Conservation (phyloP, 352 stramenopile species). For the Phytopythium montanum region DNA sequence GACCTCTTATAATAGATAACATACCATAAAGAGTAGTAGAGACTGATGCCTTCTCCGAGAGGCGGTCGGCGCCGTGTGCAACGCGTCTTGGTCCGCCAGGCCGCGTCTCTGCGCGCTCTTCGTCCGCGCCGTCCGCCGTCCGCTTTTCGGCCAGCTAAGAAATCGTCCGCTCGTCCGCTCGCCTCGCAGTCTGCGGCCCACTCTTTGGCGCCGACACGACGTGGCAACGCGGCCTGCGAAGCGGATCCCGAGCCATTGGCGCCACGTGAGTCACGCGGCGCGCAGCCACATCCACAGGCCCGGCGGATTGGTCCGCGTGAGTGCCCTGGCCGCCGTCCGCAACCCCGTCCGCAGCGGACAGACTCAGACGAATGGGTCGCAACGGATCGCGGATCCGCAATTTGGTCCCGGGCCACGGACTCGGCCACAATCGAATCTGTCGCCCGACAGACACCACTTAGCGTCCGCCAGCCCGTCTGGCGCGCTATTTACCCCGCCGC, state of each 20-base stretch:
- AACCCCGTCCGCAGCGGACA: background rate
- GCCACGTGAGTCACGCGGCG: background rate
- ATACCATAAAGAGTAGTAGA: background rate
- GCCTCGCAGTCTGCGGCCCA: background rate
- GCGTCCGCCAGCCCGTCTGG: conserved; percentile 14
- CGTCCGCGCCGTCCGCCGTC: conserved; percentile 1
- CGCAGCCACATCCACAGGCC: background rate
- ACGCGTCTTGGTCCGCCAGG: background rate
- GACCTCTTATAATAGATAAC: background rate
- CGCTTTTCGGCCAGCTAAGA: background rate
- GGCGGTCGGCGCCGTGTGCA: background rate
- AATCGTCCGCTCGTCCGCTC: conserved; percentile 1
- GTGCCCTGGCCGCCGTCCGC: background rate
- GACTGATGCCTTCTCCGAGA: background rate
- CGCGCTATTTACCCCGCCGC: conserved; percentile 29
- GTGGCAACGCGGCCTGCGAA: conserved; percentile 2
- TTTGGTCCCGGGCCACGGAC: too few species aligned
- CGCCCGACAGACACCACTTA: conserved; percentile 25
- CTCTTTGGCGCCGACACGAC: background rate
- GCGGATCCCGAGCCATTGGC: background rate
- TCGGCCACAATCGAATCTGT: conserved; percentile 29
- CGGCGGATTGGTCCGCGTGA: background rate
- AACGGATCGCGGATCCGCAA: too few species aligned
- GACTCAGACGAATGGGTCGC: background rate
- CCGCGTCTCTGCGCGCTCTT: background rate